phyloP scores from a whole-genome alignment of 2,329 filamentous ascomycete species.

The Neurospora sp. region DNA sequence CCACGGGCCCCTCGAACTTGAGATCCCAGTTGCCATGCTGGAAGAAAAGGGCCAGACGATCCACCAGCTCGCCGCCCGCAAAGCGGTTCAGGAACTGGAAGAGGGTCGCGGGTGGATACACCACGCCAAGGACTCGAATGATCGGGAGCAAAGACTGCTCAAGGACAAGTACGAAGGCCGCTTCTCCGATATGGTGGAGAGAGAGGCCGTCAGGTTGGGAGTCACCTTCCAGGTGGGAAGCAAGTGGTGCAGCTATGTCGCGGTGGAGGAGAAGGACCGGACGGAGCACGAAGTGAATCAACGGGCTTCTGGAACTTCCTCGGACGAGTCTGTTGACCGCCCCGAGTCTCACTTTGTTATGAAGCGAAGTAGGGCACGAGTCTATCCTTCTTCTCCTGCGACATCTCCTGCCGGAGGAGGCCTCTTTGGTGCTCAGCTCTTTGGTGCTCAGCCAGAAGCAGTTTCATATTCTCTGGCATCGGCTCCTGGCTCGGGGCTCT shows the following conservation, averaged over 20 bases:
- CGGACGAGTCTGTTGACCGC: too few species aligned
- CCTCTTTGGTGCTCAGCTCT: neutral
- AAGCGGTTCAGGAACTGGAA: conserved; percentile 59
- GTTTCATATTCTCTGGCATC: neutral
- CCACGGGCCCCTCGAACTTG: conserved; percentile 50
- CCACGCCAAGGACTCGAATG: conserved; percentile 33
- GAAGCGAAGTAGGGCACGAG: too few species aligned
- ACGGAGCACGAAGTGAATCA: neutral
- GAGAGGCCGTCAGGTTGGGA: conserved; percentile 56
- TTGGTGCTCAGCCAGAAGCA: neutral
- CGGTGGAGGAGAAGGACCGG: conserved; percentile 37
- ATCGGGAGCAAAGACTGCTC: conserved; percentile 27
- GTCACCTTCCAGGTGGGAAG: conserved; percentile 56
- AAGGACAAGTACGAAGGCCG: conserved; percentile 36
- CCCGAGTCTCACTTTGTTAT: too few species aligned
- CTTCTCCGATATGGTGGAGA: conserved; percentile 51
- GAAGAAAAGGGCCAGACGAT: conserved; percentile 41
- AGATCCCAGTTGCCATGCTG: conserved; percentile 49
- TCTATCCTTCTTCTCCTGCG: neutral
- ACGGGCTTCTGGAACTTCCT: neutral
- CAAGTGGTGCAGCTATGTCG: conserved; percentile 66
- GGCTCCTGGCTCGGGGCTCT: neutral
- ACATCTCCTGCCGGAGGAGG: neutral
- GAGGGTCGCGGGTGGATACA: conserved; percentile 57
- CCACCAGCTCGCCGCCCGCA: conserved; percentile 61